Evolutionary conservation across 1,284 basidiomycete genomes (phyloP).

Genomic region (Puccinia brachypodii): DNA sequence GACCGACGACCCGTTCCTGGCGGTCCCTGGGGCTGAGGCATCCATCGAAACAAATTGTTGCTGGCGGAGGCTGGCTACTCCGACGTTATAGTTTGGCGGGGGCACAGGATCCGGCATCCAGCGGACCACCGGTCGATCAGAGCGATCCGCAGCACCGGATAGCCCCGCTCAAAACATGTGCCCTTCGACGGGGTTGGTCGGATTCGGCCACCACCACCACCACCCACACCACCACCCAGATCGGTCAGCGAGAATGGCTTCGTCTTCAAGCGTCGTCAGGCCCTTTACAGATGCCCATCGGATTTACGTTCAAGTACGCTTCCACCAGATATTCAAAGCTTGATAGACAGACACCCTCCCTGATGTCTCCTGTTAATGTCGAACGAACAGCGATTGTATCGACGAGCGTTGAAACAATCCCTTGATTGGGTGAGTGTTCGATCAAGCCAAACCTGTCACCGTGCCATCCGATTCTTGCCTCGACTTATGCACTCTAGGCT

Average conservation of each 20-base stretch:
- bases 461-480: constrained; percentile 1
- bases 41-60: too few relatives aligned
- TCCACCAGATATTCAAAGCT: background rate
- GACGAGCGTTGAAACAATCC: constrained; percentile 55
- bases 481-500: background rate
- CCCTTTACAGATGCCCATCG: constrained; percentile 53
- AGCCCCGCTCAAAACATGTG: too few relatives aligned
- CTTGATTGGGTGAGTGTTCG: constrained; percentile 53
- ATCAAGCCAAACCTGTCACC: background rate
- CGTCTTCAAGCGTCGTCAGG: constrained; percentile 25
- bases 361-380: constrained; percentile 22
- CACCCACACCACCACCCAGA: background rate
- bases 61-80: too few relatives aligned
- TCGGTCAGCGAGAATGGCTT: background rate
- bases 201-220: background rate
- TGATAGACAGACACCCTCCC: background rate
- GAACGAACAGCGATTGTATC: constrained; percentile 53
- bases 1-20: background rate
- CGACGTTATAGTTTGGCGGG: too few relatives aligned
- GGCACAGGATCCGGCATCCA: too few relatives aligned
- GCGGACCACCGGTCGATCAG: too few relatives aligned
- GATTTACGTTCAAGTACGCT: constrained; percentile 54
- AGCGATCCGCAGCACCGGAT: too few relatives aligned
- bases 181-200: too few relatives aligned
- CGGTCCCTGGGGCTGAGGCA: background rate